A percentile compares a stretch with the other conserved stretches of the same genome.
phyloP scores from a whole-genome alignment of 768 basidiomycete genomes.

The Tricholoma terreum region DNA sequence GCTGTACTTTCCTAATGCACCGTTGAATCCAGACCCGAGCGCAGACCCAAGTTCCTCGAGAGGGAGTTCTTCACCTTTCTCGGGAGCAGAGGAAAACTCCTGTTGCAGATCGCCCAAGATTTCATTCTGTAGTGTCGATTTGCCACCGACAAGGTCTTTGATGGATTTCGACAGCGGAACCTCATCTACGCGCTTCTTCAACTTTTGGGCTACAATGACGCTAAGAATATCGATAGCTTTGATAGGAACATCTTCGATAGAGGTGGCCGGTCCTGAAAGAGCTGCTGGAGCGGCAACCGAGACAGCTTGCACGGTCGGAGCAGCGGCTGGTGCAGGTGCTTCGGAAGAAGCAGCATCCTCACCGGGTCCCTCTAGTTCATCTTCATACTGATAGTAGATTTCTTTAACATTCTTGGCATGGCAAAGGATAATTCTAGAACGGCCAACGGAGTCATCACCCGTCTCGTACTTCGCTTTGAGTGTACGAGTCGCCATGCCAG shows the following conservation, averaged over 20 bases:
- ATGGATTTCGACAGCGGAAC: constrained; percentile 90
- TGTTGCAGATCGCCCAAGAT: constrained; percentile 95
- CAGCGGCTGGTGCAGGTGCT: constrained; percentile 30
- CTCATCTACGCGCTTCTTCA: constrained; percentile 93
- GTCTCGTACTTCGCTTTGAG: constrained; percentile 92
- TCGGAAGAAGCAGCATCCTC: constrained; percentile 36
- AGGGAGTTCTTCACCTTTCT: constrained; percentile 97
- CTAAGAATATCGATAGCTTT: constrained; percentile 87
- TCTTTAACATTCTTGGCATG: constrained; percentile 95
- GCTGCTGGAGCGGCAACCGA: constrained; percentile 42
- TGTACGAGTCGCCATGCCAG: constrained; percentile 90
- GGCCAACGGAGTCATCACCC: constrained; percentile 80
- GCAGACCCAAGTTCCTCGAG: constrained; percentile 93
- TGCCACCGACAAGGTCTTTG: constrained; percentile 98
- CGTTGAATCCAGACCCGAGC: constrained; percentile 75
- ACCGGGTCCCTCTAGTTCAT: constrained; percentile 55
- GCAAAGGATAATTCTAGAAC: constrained; percentile 79
- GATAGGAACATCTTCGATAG: constrained; percentile 87
- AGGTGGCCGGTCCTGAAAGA: constrained; percentile 60
- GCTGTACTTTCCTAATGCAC: constrained; percentile 91
- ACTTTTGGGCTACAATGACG: constrained; percentile 92
- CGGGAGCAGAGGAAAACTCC: constrained; percentile 92
- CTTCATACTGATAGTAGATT: constrained; percentile 97
- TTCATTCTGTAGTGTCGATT: constrained; percentile 98
- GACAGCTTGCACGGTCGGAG: constrained; percentile 39